phyloP scores from a whole-genome alignment of 2,329 filamentous ascomycete species.

The Akanthomyces uredinophilus region DNA sequence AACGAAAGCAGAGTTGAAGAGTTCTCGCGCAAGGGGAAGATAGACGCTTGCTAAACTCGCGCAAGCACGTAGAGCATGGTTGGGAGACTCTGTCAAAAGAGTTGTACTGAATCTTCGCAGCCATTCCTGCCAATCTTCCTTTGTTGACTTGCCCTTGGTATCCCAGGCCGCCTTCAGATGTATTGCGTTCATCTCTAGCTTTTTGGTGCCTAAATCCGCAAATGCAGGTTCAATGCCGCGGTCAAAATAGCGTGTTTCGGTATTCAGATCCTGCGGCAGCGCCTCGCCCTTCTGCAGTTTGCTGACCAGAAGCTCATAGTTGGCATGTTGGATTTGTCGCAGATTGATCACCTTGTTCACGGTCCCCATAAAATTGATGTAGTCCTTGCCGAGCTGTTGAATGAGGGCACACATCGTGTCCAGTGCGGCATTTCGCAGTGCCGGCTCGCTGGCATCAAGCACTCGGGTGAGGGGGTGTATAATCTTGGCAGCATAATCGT shows the following conservation, averaged over 20 bases:
- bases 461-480: conserved; percentile 88
- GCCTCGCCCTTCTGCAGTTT: conserved; percentile 94
- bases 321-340: conserved; percentile 79
- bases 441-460: conserved; percentile 65
- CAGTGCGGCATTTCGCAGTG: conserved; percentile 73
- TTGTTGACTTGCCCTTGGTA: conserved; percentile 91
- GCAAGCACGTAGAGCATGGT: conserved; percentile 89
- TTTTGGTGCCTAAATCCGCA: conserved; percentile 83
- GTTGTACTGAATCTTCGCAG: conserved; percentile 95
- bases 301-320: conserved; percentile 86
- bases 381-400: conserved; percentile 92
- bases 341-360: conserved; percentile 80
- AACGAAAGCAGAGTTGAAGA: conserved; percentile 98
- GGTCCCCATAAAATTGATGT: conserved; percentile 87
- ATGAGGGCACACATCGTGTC: conserved; percentile 94
- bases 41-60: conserved; percentile 88
- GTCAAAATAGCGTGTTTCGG: conserved; percentile 73
- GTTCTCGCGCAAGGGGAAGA: conserved; percentile 80
- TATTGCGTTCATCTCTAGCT: conserved; percentile 94
- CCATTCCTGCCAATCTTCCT: conserved; percentile 99
- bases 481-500: conserved; percentile 93
- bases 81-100: conserved; percentile 88
- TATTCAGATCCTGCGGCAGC: conserved; percentile 89
- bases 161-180: conserved; percentile 98
- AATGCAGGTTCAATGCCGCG: conserved; percentile 75